These are phyloP conservation scores for Zymoseptoria crescenta DNA, from an alignment of 2,329 filamentous ascomycete species.

Conservation along the genomic window DNA sequence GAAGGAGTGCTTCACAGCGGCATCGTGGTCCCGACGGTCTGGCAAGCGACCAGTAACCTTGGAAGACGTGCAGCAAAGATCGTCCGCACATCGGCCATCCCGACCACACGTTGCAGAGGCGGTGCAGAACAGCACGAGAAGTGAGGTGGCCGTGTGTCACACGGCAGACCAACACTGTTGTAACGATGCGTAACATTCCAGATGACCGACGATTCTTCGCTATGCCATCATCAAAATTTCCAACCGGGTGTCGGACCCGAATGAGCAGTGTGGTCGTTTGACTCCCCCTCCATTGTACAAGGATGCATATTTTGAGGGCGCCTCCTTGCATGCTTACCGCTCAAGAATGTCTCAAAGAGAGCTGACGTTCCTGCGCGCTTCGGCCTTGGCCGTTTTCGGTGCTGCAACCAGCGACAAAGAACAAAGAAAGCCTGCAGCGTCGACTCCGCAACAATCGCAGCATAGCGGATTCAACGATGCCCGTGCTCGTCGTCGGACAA, in stretches of 20 bases:
- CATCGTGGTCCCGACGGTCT: constrained; percentile 7
- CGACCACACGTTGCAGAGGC: constrained; percentile 10
- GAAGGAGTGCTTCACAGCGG: constrained; percentile 4
- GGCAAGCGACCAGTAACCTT: constrained; percentile 11
- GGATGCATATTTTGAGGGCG: constrained; percentile 23
- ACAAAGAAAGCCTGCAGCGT: constrained; percentile 27
- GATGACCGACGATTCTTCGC: constrained; percentile 19
- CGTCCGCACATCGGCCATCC: constrained; percentile 9
- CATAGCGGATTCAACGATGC: constrained; percentile 17
- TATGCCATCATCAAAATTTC: constrained; percentile 14
- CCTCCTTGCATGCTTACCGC: constrained; percentile 26
- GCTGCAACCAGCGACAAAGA: constrained; percentile 28
- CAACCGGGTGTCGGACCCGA: constrained; percentile 8
- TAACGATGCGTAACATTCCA: constrained; percentile 23
- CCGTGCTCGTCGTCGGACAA: constrained; percentile 28
- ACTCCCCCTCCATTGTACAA: constrained; percentile 20
- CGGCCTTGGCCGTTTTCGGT: constrained; percentile 27
- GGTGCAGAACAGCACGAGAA: constrained; percentile 15
- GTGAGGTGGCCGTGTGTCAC: constrained; percentile 15
- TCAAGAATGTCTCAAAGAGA: constrained; percentile 28
- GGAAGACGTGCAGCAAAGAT: constrained; percentile 9
- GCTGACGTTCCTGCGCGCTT: constrained; percentile 21
- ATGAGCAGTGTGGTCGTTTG: constrained; percentile 16
- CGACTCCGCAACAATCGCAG: constrained; percentile 28
- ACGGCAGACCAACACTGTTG: constrained; percentile 23